Conservation (phyloP, 192 early-diverging fungal genomes). For the Podila clonocystis region DNA sequence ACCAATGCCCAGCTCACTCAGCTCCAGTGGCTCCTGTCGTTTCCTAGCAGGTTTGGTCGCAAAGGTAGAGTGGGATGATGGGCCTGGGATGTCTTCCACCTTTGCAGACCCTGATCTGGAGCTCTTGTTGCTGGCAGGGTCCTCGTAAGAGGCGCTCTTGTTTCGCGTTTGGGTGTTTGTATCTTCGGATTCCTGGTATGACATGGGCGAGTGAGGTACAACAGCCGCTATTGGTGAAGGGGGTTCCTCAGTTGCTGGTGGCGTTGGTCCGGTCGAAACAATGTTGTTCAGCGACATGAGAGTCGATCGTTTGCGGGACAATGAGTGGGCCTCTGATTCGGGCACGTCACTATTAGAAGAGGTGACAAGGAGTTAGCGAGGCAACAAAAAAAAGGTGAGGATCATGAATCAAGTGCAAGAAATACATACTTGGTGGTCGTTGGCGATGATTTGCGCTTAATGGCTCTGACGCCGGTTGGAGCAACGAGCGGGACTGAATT, state of each 20-base stretch:
- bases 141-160: conserved; percentile 31
- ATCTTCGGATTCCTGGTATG: conserved; percentile 28
- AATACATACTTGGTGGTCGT: conserved; percentile 15
- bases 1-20: conserved; percentile 50
- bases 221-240: conserved; percentile 25
- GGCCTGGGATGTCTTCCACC: conserved; percentile 12
- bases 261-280: conserved; percentile 4
- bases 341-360: too few relatives aligned
- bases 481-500: neutral
- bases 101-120: conserved; percentile 27
- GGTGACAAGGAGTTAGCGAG: neutral
- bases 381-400: neutral
- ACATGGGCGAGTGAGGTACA: conserved; percentile 35
- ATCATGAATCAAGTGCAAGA: neutral
- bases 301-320: conserved; percentile 31
- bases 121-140: conserved; percentile 22
- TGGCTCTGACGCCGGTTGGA: neutral
- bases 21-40: conserved; percentile 40
- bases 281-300: conserved; percentile 37
- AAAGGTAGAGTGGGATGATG: neutral
- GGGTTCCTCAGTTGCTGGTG: neutral
- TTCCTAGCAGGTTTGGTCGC: conserved; percentile 11
- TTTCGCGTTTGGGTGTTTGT: conserved; percentile 10
- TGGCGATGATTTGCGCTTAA: conserved; percentile 30
- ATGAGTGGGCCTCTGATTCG: neutral